Evolutionary conservation across 2,329 filamentous ascomycete species (phyloP), one percentile per base, ranked within the genome.

Genomic region (Fusarium liriodendri): DNA sequence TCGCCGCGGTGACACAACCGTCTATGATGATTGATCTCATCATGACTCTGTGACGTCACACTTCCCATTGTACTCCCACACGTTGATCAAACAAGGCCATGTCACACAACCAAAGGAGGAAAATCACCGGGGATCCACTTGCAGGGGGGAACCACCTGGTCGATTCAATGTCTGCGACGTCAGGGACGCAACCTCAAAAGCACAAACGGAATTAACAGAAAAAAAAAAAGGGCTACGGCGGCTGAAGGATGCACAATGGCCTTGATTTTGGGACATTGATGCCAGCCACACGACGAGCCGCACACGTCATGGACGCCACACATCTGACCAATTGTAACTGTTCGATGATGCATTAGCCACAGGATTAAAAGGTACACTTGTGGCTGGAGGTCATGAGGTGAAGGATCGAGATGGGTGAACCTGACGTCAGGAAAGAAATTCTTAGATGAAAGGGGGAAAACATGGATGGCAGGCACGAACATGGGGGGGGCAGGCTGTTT

Each of bases 11-110:
- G 69, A 67, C 72, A 67, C 32, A 65, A 52, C 29, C 14, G 57
- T 35, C 55, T 47, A 29, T 63, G 27, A 63, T 18, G 35, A 58
- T 71, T 75, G 69, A 76, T 66, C 50, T 74, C 74, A 76, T 72
- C 66, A 72, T 76, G 74, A 76, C 62, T 55, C 11, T 27, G 38
- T 76, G 73, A 76, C 74, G 73, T 76, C 73, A 76, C 65, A 60
- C 20, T 35, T 35, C 6, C 14, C 29, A 37, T 27, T 55, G 35
- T 60, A 33, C 20, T 59, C 22, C 42, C 64, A 55, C 22, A 22
- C 22, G 32, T 61, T 37, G 35, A 29, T 55, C 29, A 65, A 35
- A 27, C 62, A 57, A 40, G 32, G 25, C 11, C 35, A 27, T 14
- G 35, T 13, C 18, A 20, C 25, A 32, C 32, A 42, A 29, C 47